Evolutionary conservation across 805 yeast genomes (phyloP), one percentile per base, ranked within the genome.

Genomic region (Babjeviella inositovora): DNA sequence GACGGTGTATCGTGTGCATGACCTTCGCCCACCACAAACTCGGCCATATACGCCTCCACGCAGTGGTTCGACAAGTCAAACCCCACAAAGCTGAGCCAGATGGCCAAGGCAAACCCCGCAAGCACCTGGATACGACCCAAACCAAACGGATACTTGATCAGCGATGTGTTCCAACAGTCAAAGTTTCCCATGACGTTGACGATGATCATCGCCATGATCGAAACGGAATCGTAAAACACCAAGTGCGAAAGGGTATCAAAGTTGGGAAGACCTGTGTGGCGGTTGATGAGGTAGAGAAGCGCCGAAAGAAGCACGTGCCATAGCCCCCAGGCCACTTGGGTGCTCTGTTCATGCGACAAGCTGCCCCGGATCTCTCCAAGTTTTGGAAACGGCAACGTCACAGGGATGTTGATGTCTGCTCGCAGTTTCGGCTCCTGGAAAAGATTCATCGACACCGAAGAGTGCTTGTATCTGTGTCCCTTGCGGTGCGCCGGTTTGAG

Each of bases 381-480:
- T 13, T 66, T 73, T 2, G 95, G 95, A 6, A 84, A 70, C 10
- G 84, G 80, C 32, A 73, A 62, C 35, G 62, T 62, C 17, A 62
- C 63, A 0, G 84, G 80, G 10, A 71, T 50, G 19, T 68, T 57
- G 17, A 57, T 48, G 1, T 84, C 76, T 4, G 76, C 71, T 17
- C 72, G 57, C 19, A 58, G 67, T 9, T 84, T 76, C 2, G 96
- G 94, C 39, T 87, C 96, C 45, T 81, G 94, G 43, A 90, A 87
- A 43, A 87, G 63, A 45, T 87, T 85, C 90, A 87, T 77, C 5
- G 94, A 82, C 5, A 87, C 94, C 6, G 95, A 84, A 3, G 96
- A 84, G 46, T 87, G 97, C 43, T 87, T 87, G 43, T 87, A 87
- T 35, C 87, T 65, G 47, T 87, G 98, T 5, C 98, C 98, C 35